Percentiles rank a stretch among this genome's conserved stretches.
Evolutionary conservation across 371 early-diverging fungal species (phyloP).

Genomic region (Caulochytrium protostelioides): DNA sequence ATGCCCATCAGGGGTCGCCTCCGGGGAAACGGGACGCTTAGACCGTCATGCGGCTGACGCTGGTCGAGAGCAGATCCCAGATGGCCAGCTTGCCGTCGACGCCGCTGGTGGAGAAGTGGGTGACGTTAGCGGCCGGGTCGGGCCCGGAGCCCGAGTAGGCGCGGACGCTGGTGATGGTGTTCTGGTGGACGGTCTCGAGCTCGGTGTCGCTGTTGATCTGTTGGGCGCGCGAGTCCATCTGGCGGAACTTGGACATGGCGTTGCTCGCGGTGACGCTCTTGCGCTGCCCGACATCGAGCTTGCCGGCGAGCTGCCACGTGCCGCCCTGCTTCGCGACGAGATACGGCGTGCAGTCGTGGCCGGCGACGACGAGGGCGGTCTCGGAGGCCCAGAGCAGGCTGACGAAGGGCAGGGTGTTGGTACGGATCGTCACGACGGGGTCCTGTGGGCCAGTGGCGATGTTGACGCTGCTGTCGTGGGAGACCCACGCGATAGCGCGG

Average conservation of each 20-base stretch:
- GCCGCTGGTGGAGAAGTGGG: slow-evolving; percentile 56
- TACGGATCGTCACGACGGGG: slow-evolving; percentile 31
- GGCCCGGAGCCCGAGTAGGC: slow-evolving; percentile 32
- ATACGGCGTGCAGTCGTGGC: slow-evolving; percentile 83
- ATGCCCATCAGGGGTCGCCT: too few species aligned
- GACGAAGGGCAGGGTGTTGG: slow-evolving; percentile 50
- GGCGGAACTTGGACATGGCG: slow-evolving; percentile 71
- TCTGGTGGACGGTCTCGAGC: slow-evolving; percentile 68
- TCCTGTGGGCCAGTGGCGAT: slow-evolving; percentile 38
- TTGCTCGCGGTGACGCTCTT: slow-evolving; percentile 30
- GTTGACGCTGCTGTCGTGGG: slow-evolving; percentile 65
- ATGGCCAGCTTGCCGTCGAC: slow-evolving; percentile 78
- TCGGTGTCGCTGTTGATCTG: slow-evolving; percentile 31
- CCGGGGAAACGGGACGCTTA: too few species aligned
- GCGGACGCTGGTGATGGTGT: slow-evolving; percentile 76
- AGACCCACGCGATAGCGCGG: slow-evolving; percentile 60
- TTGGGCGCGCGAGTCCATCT: slow-evolving; percentile 78
- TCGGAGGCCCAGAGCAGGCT: slow-evolving; percentile 57
- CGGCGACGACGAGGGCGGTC: slow-evolving; percentile 57
- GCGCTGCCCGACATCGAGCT: slow-evolving; percentile 42
- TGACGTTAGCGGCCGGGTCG: too few species aligned
- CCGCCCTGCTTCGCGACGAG: slow-evolving; percentile 29
- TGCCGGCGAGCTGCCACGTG: slow-evolving; percentile 39
- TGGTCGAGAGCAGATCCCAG: slow-evolving; percentile 36
- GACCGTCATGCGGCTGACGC: too few species aligned